A percentile compares a stretch with the other conserved stretches of the same genome.
These are phyloP conservation scores for Platismatia glauca DNA, from an alignment of 495 filamentous ascomycete genomes.

Conservation along the genomic window DNA sequence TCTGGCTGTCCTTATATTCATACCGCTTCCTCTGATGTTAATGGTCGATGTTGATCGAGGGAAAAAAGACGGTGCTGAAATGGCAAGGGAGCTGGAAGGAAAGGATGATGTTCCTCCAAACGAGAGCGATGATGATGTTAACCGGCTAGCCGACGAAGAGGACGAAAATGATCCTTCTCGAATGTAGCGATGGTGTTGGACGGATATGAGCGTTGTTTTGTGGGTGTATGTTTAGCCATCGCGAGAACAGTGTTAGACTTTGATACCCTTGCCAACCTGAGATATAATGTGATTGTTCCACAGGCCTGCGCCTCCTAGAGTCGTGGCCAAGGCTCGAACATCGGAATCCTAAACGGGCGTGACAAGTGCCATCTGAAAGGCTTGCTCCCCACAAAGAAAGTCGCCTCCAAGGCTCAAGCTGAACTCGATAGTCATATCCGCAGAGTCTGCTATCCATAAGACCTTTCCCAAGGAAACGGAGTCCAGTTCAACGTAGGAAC, in stretches of 20 bases:
- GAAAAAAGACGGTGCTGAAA: slow-evolving; percentile 61
- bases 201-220: not conserved
- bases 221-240: not conserved
- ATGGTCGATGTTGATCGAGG: slow-evolving; percentile 87
- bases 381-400: not conserved
- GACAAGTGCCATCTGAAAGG: not conserved
- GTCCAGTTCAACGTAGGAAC: not conserved
- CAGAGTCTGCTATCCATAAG: not conserved
- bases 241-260: not conserved
- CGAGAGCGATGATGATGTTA: slow-evolving; percentile 9
- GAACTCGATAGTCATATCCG: too few relatives aligned
- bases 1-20: slow-evolving; percentile 67
- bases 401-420: not conserved
- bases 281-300: not conserved
- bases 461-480: not conserved
- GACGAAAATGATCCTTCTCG: not conserved
- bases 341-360: not conserved
- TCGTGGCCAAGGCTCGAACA: not conserved
- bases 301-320: not conserved
- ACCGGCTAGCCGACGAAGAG: slow-evolving; percentile 16
- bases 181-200: slow-evolving; percentile 6
- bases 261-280: not conserved
- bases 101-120: slow-evolving; percentile 6
- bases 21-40: slow-evolving; percentile 76
- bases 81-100: slow-evolving; percentile 58